Evolutionary conservation across 371 early-diverging fungal species (phyloP).

Genomic region (Lichtheimia corymbifera): DNA sequence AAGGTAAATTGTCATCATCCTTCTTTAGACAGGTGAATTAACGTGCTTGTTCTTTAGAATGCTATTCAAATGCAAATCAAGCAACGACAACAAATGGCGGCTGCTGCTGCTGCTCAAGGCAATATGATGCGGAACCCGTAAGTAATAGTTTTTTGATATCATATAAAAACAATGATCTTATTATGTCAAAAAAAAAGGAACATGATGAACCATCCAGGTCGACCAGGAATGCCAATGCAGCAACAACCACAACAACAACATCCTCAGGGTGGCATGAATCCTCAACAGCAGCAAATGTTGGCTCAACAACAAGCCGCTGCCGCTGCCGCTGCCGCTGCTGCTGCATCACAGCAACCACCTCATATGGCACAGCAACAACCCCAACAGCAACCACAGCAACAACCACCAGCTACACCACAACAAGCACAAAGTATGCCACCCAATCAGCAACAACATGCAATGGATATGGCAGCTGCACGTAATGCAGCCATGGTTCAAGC

Average conservation of each 20-base stretch:
- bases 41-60: background rate
- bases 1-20: constrained; percentile 20
- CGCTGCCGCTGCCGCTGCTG: no score
- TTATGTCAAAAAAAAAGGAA: constrained; percentile 4
- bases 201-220: constrained; percentile 24
- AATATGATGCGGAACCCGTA: constrained; percentile 39
- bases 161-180: no score
- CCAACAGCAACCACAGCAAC: constrained; percentile 4
- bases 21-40: no score
- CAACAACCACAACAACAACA: constrained; percentile 28
- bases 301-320: constrained; percentile 4
- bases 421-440: background rate
- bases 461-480: constrained; percentile 24
- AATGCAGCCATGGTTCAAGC: constrained; percentile 19
- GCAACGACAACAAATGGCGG: constrained; percentile 3
- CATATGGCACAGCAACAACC: constrained; percentile 13
- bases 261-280: constrained; percentile 1
- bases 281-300: constrained; percentile 4
- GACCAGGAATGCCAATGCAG: constrained; percentile 25
- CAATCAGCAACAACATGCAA: constrained; percentile 15
- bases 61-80: background rate
- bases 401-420: no score
- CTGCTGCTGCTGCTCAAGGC: background rate
- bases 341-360: constrained; percentile 5
- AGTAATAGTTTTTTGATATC: constrained; percentile 9